These are phyloP conservation scores for Blastocystis sp. DNA, from an alignment of 352 stramenopile genomes.

Conservation along the genomic window DNA sequence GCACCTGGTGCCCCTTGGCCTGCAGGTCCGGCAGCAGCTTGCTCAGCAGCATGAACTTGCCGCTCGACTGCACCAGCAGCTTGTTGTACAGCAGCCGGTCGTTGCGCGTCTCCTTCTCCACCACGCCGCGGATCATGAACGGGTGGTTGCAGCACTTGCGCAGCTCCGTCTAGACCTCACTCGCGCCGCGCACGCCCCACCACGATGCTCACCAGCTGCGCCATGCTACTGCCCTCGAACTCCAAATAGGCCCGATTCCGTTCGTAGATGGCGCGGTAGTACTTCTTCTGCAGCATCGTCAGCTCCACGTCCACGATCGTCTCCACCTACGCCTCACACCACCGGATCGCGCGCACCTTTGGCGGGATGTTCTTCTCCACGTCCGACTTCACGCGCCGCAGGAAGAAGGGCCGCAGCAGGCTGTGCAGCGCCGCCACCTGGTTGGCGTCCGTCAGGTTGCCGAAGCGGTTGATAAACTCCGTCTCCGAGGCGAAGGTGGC, in stretches of 20 bases:
- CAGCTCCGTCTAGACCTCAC: constrained; percentile 94
- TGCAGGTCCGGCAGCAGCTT: constrained; percentile 95
- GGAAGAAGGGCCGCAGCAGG: constrained; percentile 94
- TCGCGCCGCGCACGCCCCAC: background rate
- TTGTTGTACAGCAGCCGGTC: constrained; percentile 71
- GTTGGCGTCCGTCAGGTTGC: constrained; percentile 90
- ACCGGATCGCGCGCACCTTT: constrained; percentile 75
- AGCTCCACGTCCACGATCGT: constrained; percentile 99
- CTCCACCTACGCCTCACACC: constrained; percentile 78
- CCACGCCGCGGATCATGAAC: constrained; percentile 93
- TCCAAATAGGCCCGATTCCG: constrained; percentile 86
- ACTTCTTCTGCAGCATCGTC: constrained; percentile 97
- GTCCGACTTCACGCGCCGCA: constrained; percentile 98
- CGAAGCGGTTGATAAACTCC: constrained; percentile 93
- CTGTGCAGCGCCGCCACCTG: constrained; percentile 91
- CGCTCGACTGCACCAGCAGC: constrained; percentile 81
- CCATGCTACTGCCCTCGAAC: constrained; percentile 72
- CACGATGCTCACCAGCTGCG: constrained; percentile 67
- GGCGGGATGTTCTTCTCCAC: constrained; percentile 98
- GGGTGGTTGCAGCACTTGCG: constrained; percentile 99
- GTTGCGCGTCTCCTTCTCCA: constrained; percentile 90
- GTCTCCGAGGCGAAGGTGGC: constrained; percentile 88
- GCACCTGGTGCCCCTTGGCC: constrained; percentile 92
- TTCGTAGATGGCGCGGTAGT: constrained; percentile 97
- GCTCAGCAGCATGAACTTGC: constrained; percentile 89